Evolutionary conservation across 139 green algal genomes (phyloP).

Genomic region (Chlamydomonas sp.): DNA sequence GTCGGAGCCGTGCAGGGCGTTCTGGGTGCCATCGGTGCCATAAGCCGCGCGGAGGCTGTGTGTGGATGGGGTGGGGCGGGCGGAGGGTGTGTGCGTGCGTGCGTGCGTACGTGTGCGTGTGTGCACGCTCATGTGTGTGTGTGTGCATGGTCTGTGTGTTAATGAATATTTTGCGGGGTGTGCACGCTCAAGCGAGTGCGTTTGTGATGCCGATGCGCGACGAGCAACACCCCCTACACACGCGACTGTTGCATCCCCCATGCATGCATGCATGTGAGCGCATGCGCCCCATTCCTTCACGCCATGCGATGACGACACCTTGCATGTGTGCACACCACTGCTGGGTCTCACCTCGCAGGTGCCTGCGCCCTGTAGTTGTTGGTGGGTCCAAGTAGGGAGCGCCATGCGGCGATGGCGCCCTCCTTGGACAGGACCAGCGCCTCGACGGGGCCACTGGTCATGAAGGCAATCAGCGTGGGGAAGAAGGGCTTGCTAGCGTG

Average conservation of each 20-base stretch:
- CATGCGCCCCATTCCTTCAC: too few relatives aligned
- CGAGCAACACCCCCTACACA: too few relatives aligned
- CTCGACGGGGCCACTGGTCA: conserved; percentile 67
- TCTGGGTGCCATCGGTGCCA: conserved; percentile 67
- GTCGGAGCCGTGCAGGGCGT: conserved; percentile 74
- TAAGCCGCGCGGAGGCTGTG: conserved; percentile 64
- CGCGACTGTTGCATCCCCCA: too few relatives aligned
- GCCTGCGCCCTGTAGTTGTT: conserved; percentile 54
- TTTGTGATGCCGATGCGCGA: too few relatives aligned
- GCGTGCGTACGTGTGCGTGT: too few relatives aligned
- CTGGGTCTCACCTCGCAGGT: conserved; percentile 36
- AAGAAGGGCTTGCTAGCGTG: conserved; percentile 74
- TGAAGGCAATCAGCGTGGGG: conserved; percentile 59
- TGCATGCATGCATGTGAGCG: too few relatives aligned
- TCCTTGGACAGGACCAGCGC: conserved; percentile 58
- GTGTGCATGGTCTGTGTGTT: too few relatives aligned
- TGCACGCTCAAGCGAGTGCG: too few relatives aligned
- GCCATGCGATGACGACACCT: neutral
- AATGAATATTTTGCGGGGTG: too few relatives aligned
- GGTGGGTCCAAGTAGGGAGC: conserved; percentile 69
- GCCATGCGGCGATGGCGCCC: conserved; percentile 60
- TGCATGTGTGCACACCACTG: conserved; percentile 32
- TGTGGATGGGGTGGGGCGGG: too few relatives aligned
- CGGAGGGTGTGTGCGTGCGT: too few relatives aligned
- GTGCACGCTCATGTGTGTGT: too few relatives aligned